These are phyloP conservation scores for Botrytis porri DNA, from an alignment of 2,329 filamentous ascomycete genomes.

Conservation along the genomic window DNA sequence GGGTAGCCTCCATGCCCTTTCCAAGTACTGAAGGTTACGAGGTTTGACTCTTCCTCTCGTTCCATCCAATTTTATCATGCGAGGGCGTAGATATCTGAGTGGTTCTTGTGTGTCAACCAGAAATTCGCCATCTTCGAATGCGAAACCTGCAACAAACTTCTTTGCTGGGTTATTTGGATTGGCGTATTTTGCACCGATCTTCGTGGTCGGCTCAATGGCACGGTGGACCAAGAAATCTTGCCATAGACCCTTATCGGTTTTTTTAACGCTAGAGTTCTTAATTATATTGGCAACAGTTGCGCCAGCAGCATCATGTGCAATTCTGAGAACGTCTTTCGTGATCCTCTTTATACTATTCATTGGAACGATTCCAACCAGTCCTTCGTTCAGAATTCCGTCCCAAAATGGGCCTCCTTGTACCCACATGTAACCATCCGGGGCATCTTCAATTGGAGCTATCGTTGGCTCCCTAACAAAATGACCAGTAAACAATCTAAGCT, in stretches of 20 bases:
- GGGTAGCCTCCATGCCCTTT: neutral
- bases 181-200: neutral
- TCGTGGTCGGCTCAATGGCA: neutral
- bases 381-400: too few relatives aligned
- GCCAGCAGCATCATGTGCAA: neutral
- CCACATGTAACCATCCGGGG: neutral
- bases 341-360: neutral
- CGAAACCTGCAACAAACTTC: neutral
- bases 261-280: neutral
- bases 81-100: neutral
- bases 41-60: slow-evolving; percentile 2
- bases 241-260: neutral
- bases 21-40: neutral
- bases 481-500: neutral
- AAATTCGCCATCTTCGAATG: slow-evolving; percentile 1
- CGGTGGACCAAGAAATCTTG: neutral
- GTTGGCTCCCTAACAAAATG: neutral
- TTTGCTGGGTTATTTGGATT: neutral
- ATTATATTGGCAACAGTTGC: neutral
- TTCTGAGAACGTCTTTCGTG: neutral
- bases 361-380: neutral
- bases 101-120: neutral
- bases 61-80: neutral
- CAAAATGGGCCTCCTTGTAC: neutral
- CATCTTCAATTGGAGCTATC: neutral